These are phyloP conservation scores for Alternaria panax DNA, from an alignment of 2,329 filamentous ascomycete genomes.

Conservation along the genomic window DNA sequence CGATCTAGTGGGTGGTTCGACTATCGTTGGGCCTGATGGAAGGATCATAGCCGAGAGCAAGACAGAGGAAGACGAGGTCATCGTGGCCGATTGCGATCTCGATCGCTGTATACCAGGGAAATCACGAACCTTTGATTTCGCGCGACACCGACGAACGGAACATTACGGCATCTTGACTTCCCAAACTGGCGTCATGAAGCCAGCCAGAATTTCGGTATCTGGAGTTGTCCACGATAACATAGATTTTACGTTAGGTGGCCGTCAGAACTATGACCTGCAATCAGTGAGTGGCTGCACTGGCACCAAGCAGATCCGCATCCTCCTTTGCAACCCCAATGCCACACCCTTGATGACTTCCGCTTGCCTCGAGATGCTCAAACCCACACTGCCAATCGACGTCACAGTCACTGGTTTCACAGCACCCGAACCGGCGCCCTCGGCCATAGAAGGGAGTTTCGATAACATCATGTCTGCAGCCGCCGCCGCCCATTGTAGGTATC, in stretches of 20 bases:
- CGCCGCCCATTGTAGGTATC: slow-evolving; percentile 58
- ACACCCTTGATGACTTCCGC: background rate
- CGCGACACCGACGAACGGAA: background rate
- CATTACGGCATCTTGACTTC: background rate
- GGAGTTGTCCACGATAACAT: accelerated
- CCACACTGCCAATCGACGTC: slow-evolving; percentile 45
- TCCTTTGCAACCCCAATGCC: slow-evolving; percentile 2
- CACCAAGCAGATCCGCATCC: background rate
- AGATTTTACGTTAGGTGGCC: too few species aligned
- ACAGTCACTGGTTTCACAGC: slow-evolving; percentile 60
- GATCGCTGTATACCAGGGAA: slow-evolving; percentile 54
- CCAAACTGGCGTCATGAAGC: background rate
- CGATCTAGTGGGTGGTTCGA: slow-evolving; percentile 36
- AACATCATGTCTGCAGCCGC: slow-evolving; percentile 60
- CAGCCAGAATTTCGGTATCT: background rate
- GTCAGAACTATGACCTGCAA: accelerated
- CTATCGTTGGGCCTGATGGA: slow-evolving; percentile 55
- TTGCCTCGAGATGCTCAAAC: slow-evolving; percentile 9
- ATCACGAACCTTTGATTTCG: background rate
- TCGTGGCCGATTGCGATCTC: slow-evolving; percentile 59
- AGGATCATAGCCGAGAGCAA: slow-evolving; percentile 57
- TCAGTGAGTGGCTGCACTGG: background rate
- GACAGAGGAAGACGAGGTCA: slow-evolving; percentile 58
- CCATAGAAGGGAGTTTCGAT: slow-evolving; percentile 61
- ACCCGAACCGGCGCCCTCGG: slow-evolving; percentile 57